Evolutionary conservation across 495 filamentous ascomycete genomes (phyloP).

Genomic region (Hypomontagnella monticulosa): DNA sequence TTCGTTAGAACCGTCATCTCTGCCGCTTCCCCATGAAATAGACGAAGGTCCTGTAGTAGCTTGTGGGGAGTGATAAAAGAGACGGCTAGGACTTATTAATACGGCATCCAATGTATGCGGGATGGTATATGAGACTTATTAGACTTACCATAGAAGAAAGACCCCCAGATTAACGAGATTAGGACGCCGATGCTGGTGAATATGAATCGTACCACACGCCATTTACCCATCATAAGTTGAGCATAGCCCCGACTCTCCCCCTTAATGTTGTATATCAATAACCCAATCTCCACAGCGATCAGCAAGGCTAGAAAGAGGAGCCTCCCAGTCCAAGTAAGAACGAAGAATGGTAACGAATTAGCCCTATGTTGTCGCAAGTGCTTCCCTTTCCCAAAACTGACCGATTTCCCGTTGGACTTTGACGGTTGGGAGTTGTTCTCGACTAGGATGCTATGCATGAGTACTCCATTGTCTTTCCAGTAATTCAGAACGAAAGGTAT

Average conservation of each 20-base stretch:
- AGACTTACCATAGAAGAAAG: conserved; percentile 46
- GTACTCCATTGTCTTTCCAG: conserved; percentile 30
- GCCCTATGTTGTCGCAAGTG: conserved; percentile 1
- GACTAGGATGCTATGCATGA: conserved; percentile 29
- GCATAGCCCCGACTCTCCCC: conserved; percentile 37
- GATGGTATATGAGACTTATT: background rate
- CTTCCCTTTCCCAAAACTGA: conserved; percentile 16
- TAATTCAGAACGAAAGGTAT: conserved; percentile 21
- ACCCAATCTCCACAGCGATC: conserved; percentile 31
- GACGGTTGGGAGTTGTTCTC: conserved; percentile 22
- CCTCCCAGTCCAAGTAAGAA: conserved; percentile 41
- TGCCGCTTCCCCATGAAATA: conserved; percentile 32
- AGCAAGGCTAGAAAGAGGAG: conserved; percentile 38
- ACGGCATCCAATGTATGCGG: background rate
- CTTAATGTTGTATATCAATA: conserved; percentile 42
- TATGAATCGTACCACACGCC: conserved; percentile 47
- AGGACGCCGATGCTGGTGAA: conserved; percentile 45
- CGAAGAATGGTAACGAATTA: conserved; percentile 40
- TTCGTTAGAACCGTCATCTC: conserved; percentile 40
- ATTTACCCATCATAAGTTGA: conserved; percentile 41
- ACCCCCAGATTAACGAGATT: conserved; percentile 47
- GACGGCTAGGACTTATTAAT: conserved; percentile 38
- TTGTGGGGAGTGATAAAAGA: conserved; percentile 42
- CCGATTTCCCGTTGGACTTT: conserved; percentile 28
- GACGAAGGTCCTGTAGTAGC: conserved; percentile 26